Evolutionary conservation across 164 flowering plant genomes (phyloP).

Genomic region (Chimonanthus praecox): DNA sequence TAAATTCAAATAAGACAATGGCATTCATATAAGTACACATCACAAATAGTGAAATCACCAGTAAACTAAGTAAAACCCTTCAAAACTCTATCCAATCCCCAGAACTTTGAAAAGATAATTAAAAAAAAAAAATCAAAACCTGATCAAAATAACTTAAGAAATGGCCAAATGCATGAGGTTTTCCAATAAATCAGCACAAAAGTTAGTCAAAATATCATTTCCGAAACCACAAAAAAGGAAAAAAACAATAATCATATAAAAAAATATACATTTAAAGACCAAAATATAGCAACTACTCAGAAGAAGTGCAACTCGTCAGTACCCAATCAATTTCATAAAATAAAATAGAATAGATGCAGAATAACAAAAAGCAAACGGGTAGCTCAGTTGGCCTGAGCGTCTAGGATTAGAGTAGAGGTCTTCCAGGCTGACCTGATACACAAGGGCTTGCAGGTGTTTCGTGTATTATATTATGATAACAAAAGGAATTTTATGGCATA

Average conservation of each 20-base stretch:
- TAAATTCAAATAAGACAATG: neutral
- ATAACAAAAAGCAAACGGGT: neutral
- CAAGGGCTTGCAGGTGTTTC: no score
- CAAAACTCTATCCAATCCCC: neutral
- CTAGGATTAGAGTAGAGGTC: no score
- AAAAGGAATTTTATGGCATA: no score
- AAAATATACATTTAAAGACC: neutral
- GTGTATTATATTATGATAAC: no score
- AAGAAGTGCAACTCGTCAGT: neutral
- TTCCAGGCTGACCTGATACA: no score
- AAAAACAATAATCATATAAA: neutral
- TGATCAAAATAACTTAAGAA: neutral
- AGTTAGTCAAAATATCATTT: neutral
- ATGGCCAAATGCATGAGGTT: neutral
- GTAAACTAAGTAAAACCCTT: neutral
- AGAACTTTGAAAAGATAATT: neutral
- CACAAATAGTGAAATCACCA: neutral
- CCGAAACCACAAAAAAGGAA: neutral
- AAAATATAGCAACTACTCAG: neutral
- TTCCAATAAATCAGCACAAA: neutral
- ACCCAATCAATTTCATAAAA: neutral
- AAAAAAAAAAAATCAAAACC: neutral
- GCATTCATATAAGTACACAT: neutral
- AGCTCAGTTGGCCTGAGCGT: no score
- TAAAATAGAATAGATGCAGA: neutral